Base-by-base conservation (phyloP, 2,329 filamentous ascomycete species). In the Leptographium wingfieldii region DNA sequence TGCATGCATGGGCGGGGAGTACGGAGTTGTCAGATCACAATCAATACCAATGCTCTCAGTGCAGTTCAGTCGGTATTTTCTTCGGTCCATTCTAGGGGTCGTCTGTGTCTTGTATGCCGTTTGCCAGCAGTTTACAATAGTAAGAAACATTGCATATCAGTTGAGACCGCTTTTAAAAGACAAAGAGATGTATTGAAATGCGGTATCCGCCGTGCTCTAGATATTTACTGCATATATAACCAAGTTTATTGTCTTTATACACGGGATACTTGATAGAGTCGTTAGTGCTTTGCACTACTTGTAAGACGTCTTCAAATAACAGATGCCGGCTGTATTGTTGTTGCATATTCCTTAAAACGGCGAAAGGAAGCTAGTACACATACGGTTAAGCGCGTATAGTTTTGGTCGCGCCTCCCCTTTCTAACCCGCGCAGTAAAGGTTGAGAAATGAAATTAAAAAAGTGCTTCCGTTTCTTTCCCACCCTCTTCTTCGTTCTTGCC, bases 391-490 rank as follows among this genome's bases (percentile, higher is more conserved):
- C 29, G 14, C 14, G 12, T 2, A 52, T 35, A 9, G 33, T 58
- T 61, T 33, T 55, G n/a, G 40, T 31, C 55, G 46, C 43, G 38
- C 57, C 48, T 63, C 59, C 55, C 58, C 53, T 61, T 57, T 58
- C 48, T 38, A 56, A 49, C 33, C 29, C 25, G 33, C 31, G 33
- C 54, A 56, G 54, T 31, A 31, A 52, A 52, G 33, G 11, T 9
- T 25, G 9, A 12, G 12, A 25, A 56, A 56, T 48, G 2, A 27
- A 48, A 46, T 31, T 25, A 11, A 46, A 22, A 56, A 46, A 55
- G 19, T 46, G 40, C 25, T 52, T 29, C 27, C 27, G 49, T 52
- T 52, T 31, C 12, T 22, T 43, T 43, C n/a, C n/a, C 35, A 27
- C 33, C 33, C 4, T 43, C 29, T 12, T 22, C n/a, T 43, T 53